Percentiles rank a stretch among this genome's conserved stretches.
These are phyloP conservation scores for Aspergillus sp. DNA, from an alignment of 2,329 filamentous ascomycete genomes.

Conservation along the genomic window DNA sequence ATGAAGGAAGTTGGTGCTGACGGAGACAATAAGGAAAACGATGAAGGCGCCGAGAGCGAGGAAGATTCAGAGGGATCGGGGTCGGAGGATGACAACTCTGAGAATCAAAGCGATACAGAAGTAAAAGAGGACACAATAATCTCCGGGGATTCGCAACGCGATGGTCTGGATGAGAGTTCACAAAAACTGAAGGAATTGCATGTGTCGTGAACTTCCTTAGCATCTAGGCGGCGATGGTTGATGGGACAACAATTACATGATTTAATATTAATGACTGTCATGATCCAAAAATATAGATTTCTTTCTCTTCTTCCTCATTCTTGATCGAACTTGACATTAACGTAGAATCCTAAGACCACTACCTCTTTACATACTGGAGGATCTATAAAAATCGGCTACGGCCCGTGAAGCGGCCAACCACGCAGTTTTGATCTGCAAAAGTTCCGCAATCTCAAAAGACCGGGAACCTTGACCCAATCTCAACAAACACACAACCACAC, in stretches of 20 bases:
- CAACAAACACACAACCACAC: slow-evolving; percentile 3
- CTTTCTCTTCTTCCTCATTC: neutral
- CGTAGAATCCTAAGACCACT: neutral
- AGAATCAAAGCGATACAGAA: slow-evolving; percentile 17
- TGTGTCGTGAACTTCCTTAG: slow-evolving; percentile 28
- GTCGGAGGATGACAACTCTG: slow-evolving; percentile 38
- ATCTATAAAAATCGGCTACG: slow-evolving; percentile 21
- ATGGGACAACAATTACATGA: slow-evolving; percentile 22
- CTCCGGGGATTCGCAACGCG: slow-evolving; percentile 20
- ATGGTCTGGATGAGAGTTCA: slow-evolving; percentile 28
- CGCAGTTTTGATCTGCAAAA: slow-evolving; percentile 33
- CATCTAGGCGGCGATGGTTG: neutral
- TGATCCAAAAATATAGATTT: slow-evolving; percentile 7
- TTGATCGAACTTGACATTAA: too few relatives aligned
- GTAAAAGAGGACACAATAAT: neutral
- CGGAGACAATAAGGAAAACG: slow-evolving; percentile 44
- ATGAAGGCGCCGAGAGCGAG: slow-evolving; percentile 40
- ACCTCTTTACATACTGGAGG: neutral
- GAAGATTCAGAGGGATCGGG: slow-evolving; percentile 32
- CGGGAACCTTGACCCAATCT: neutral
- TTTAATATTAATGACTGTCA: slow-evolving; percentile 14
- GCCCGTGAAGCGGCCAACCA: slow-evolving; percentile 35
- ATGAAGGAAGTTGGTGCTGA: slow-evolving; percentile 71
- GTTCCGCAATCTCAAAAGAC: slow-evolving; percentile 23
- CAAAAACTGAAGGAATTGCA: slow-evolving; percentile 32